These are phyloP conservation scores for Brettanomyces anomalus DNA, from an alignment of 805 yeast genomes.

Conservation along the genomic window DNA sequence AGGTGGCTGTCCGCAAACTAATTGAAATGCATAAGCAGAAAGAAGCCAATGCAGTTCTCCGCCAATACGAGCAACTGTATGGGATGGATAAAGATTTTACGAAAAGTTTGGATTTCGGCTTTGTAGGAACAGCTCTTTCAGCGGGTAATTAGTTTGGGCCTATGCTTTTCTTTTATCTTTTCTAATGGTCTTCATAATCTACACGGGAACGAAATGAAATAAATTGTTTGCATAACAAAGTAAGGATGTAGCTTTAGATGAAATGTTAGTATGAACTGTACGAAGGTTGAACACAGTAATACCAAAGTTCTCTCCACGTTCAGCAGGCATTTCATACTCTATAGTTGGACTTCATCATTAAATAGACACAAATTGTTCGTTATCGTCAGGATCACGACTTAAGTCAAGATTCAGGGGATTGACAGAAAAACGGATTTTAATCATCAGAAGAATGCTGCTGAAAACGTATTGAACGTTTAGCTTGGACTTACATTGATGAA, in stretches of 20 bases:
- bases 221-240: not conserved
- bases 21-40: not conserved
- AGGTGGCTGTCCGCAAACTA: not conserved
- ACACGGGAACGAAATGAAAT: no score
- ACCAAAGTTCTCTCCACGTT: no score
- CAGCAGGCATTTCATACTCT: no score
- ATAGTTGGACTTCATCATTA: not conserved
- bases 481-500: not conserved
- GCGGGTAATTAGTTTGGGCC: no score
- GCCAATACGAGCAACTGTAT: not conserved
- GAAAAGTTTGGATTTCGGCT: not conserved
- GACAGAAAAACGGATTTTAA: conserved; percentile 1
- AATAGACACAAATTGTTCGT: not conserved
- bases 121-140: no score
- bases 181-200: no score
- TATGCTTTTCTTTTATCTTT: no score
- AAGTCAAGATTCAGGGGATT: not conserved
- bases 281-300: no score
- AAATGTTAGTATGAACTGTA: not conserved
- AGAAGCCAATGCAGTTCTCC: not conserved
- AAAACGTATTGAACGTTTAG: not conserved
- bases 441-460: not conserved
- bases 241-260: not conserved
- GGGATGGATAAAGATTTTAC: not conserved
- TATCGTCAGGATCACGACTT: not conserved